A percentile compares a stretch with the other conserved stretches of the same genome.
phyloP scores from a whole-genome alignment of 208 protist genomes.

The Crithidia sp. region DNA sequence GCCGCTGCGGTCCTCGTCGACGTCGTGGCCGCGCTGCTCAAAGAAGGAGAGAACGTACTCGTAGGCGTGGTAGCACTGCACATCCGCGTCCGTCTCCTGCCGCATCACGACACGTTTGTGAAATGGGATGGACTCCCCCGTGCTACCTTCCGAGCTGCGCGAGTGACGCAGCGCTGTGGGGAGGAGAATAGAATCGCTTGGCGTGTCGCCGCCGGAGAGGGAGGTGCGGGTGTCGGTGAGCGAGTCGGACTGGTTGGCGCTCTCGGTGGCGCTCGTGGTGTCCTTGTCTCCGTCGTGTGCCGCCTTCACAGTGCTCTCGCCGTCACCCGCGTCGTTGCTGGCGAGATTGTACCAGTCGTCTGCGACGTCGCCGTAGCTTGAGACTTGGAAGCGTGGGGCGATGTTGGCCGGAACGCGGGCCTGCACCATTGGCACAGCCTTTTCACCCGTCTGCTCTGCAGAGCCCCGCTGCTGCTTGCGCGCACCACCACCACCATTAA shows the following conservation, averaged over 20 bases:
- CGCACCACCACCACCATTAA: not conserved
- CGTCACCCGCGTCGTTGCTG: not conserved
- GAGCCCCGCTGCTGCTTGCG: too few relatives aligned
- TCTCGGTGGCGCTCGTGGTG: not conserved
- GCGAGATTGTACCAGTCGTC: constrained; percentile 10
- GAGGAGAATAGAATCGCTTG: constrained; percentile 1
- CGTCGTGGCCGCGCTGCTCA: constrained; percentile 15
- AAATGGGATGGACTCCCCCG: not conserved
- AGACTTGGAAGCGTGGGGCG: not conserved
- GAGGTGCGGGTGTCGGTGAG: not conserved
- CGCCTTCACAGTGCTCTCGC: not conserved
- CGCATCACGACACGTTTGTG: constrained; percentile 9
- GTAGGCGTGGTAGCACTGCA: constrained; percentile 25
- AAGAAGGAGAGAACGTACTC: constrained; percentile 30
- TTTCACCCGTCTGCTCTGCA: not conserved
- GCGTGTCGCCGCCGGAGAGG: not conserved
- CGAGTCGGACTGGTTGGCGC: not conserved
- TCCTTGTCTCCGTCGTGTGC: too few relatives aligned
- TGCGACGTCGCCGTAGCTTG: not conserved
- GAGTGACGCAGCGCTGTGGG: not conserved
- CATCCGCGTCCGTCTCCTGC: constrained; percentile 22
- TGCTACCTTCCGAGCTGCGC: constrained; percentile 4
- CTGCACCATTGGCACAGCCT: not conserved
- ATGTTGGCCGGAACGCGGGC: not conserved
- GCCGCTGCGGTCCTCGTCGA: constrained; percentile 16